Conservation (phyloP, 192 early-diverging fungal genomes). For the Coemansia sp. region DNA sequence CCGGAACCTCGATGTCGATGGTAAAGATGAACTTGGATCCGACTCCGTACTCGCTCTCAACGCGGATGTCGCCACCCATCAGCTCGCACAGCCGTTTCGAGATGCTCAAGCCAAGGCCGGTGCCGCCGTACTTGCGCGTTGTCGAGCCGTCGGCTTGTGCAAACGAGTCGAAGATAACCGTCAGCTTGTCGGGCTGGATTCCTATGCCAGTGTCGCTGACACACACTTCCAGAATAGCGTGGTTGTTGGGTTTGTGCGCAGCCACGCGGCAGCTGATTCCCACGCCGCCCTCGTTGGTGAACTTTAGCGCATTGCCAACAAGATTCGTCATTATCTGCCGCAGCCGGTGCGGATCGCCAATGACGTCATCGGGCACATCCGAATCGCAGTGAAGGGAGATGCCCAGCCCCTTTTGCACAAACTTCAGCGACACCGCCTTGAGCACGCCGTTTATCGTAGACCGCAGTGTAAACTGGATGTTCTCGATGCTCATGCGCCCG, state of each 20-base stretch:
- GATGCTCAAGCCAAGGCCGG: conserved; percentile 84
- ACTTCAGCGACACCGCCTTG: conserved; percentile 72
- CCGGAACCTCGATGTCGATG: conserved; percentile 45
- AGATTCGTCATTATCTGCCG: conserved; percentile 83
- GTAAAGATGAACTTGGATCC: conserved; percentile 84
- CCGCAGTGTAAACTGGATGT: conserved; percentile 67
- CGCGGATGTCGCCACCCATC: conserved; percentile 80
- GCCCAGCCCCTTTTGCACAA: conserved; percentile 73
- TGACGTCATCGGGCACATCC: conserved; percentile 68
- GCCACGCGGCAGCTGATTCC: conserved; percentile 59
- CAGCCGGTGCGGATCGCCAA: conserved; percentile 75
- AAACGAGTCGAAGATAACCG: conserved; percentile 80
- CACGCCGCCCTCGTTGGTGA: conserved; percentile 76
- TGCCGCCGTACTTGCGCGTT: conserved; percentile 84
- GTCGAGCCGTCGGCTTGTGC: conserved; percentile 82
- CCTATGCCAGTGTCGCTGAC: conserved; percentile 86
- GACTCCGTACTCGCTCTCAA: conserved; percentile 69
- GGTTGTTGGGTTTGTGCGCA: conserved; percentile 23
- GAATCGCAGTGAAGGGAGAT: conserved; percentile 71
- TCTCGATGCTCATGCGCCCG: conserved; percentile 78
- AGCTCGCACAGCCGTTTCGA: conserved; percentile 75
- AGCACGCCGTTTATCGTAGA: conserved; percentile 67
- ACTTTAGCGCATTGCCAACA: conserved; percentile 85
- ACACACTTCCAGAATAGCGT: conserved; percentile 65
- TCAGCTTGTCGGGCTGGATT: conserved; percentile 75